Evolutionary conservation across 306 rosid species (phyloP), one percentile per base, ranked within the genome.

Genomic region (Lathyrus tuberosus): DNA sequence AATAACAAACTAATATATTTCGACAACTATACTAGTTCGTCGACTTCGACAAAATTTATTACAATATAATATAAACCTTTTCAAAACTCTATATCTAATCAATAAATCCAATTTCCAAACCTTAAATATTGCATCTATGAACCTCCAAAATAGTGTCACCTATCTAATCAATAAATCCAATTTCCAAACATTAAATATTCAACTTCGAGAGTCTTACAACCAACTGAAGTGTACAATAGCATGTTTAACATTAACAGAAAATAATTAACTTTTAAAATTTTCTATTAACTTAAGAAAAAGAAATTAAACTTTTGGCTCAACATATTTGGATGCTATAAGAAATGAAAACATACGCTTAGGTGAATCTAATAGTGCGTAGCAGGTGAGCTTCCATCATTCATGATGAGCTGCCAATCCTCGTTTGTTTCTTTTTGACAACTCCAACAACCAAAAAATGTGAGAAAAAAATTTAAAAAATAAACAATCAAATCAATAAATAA

Each of bases 341-440:
- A 38, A 62, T 42, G 0, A 64, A 57, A 30, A 67, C 42, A 14
- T 57, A 43, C 24, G 30, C 26, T 42, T 67, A 38, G 69, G 57
- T 62, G 60, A 73, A 73, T 53, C 51, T 65, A 26, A 74, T 58
- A 76, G 81, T 72, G 73, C 75, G 76, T 42, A 66, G 70, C 84
- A 78, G 81, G 69, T 76, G 81, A 81, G 74, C 67, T 63, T 81
- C 88, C 82, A 84, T 81, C 78, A 76, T 75, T 76, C 71, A 65
- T 78, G 80, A 76, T 79, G 79, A 71, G 82, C 80, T 82, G 88
- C 80, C 84, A 62, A 31, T 72, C 69, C 75, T 63, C 77, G 73
- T 70, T 82, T 63, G 71, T 70, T 80, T 63, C 56, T 75, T 60
- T 67, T 74, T 71, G 51, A 69, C 70, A 60, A 61, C 56, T 44